A percentile compares a stretch with the other conserved stretches of the same genome.
These are phyloP conservation scores for Pseudonectria buxi DNA, from an alignment of 2,329 filamentous ascomycete genomes.

Conservation along the genomic window DNA sequence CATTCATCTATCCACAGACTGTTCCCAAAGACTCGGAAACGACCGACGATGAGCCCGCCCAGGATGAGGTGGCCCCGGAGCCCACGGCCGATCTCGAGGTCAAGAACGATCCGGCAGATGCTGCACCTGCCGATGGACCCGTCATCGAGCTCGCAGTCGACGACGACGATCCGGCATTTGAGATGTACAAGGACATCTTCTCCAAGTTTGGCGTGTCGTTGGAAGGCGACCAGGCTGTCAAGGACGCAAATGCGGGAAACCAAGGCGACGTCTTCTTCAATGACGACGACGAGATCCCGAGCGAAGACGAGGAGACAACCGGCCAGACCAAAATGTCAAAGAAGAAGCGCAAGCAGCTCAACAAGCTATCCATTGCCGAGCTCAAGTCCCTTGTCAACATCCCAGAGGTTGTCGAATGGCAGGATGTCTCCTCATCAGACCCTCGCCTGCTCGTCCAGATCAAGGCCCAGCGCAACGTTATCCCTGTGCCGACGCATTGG, in stretches of 20 bases:
- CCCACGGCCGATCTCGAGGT: conserved; percentile 33
- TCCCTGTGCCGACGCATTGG: conserved; percentile 92
- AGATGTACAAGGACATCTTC: conserved; percentile 78
- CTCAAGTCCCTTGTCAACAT: conserved; percentile 86
- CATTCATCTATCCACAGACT: conserved; percentile 5
- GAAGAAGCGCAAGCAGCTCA: conserved; percentile 87
- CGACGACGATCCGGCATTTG: conserved; percentile 69
- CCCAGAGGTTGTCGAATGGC: conserved; percentile 96
- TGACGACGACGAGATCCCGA: conserved; percentile 79
- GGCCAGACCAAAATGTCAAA: conserved; percentile 72
- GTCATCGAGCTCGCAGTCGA: conserved; percentile 51
- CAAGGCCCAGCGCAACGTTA: conserved; percentile 90
- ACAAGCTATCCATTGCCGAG: conserved; percentile 89
- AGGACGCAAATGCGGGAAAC: conserved; percentile 61
- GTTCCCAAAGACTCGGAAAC: conserved; percentile 10
- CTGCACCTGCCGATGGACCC: conserved; percentile 38
- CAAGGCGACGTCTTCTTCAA: conserved; percentile 81
- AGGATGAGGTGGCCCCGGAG: conserved; percentile 28
- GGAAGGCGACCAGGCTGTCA: conserved; percentile 56
- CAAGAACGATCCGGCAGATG: conserved; percentile 32
- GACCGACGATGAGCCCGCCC: conserved; percentile 16
- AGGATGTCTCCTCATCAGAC: conserved; percentile 85
- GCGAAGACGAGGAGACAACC: conserved; percentile 67
- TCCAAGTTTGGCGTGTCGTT: conserved; percentile 65
- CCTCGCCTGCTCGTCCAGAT: conserved; percentile 86